A percentile compares a stretch with the other conserved stretches of the same genome.
Evolutionary conservation across 164 flowering plant species (phyloP).

Genomic region (Piper betle): DNA sequence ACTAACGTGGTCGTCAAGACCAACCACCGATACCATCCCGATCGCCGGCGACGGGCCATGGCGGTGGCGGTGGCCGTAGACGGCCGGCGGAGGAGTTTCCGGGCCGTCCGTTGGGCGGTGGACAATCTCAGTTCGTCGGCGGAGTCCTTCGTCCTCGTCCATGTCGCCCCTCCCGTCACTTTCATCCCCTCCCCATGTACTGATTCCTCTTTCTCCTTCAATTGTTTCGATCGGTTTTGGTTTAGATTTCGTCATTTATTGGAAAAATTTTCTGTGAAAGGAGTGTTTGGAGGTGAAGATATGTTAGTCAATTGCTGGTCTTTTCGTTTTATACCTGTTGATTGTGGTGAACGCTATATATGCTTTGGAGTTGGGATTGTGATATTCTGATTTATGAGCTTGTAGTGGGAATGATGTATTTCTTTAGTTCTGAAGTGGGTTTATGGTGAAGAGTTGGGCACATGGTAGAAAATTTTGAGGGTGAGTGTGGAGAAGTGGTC

Average conservation of each 20-base stretch:
- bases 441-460: no score
- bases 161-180: conserved; percentile 59
- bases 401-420: no score
- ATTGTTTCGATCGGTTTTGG: not conserved
- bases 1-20: no score
- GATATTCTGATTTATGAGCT: no score
- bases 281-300: not conserved
- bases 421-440: no score
- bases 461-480: no score
- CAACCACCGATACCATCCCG: no score
- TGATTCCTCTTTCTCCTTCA: conserved; percentile 5
- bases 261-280: not conserved
- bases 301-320: not conserved
- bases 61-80: conserved; percentile 43
- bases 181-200: conserved; percentile 69
- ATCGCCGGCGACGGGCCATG: no score
- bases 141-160: conserved; percentile 46
- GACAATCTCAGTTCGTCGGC: conserved; percentile 40
- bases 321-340: no score
- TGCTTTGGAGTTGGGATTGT: no score
- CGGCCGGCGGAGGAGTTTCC: conserved; percentile 29
- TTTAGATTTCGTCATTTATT: not conserved
- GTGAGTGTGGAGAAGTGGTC: no score
- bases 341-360: no score
- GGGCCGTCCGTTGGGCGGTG: conserved; percentile 71